A percentile compares a stretch with the other conserved stretches of the same genome.
Conservation (phyloP, 148 eudicot species). For the Polygonum maritimum region DNA sequence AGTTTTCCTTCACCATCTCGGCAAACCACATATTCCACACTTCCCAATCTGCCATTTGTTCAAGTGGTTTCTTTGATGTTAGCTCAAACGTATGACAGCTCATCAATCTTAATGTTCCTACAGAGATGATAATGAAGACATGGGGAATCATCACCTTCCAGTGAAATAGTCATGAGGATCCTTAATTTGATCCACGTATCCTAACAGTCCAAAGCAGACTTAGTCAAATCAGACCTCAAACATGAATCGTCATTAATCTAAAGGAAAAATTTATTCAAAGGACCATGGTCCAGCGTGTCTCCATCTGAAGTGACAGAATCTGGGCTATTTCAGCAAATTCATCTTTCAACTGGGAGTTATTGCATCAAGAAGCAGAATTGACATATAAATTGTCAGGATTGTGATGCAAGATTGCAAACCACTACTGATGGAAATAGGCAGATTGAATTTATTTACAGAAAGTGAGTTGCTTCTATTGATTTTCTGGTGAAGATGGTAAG, state of each 20-base stretch:
- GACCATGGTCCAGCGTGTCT: background rate
- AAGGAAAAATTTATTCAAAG: background rate
- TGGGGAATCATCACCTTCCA: constrained; percentile 53
- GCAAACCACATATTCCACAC: constrained; percentile 74
- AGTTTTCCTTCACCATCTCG: constrained; percentile 54
- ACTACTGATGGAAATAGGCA: background rate
- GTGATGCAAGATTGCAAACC: background rate
- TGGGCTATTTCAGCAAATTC: background rate
- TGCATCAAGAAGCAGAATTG: background rate
- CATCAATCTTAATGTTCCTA: background rate
- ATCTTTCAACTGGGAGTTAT: background rate
- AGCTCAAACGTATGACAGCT: background rate
- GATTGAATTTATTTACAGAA: background rate
- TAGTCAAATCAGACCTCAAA: background rate
- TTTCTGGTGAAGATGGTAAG: too few species aligned
- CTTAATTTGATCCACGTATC: constrained; percentile 45
- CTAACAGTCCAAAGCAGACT: constrained; percentile 10
- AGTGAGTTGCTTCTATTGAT: background rate
- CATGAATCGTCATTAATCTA: background rate
- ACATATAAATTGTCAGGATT: background rate
- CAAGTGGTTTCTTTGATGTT: constrained; percentile 10
- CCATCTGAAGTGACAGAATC: background rate
- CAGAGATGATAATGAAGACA: background rate
- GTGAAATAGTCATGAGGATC: constrained; percentile 60
- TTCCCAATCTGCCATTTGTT: constrained; percentile 59